phyloP scores from a whole-genome alignment of 2,329 filamentous ascomycete species.

The Dactylellina parvicollis region DNA sequence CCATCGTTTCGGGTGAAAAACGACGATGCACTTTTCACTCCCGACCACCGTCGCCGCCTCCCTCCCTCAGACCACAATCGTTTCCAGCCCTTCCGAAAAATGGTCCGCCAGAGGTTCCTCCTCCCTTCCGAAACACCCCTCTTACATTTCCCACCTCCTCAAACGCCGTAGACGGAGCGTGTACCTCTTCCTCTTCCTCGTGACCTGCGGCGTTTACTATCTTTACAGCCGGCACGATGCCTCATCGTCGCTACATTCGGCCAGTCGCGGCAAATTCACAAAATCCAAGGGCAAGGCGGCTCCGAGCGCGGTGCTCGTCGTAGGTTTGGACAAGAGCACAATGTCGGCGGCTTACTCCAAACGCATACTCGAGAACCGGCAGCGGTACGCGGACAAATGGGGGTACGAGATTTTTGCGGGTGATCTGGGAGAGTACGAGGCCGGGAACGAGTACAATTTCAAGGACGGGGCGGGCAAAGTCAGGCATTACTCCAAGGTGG shows the following conservation, averaged over 20 bases:
- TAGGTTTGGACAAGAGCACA: conserved; percentile 76
- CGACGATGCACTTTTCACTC: conserved; percentile 57
- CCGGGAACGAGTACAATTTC: conserved; percentile 40
- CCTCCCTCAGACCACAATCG: conserved; percentile 26
- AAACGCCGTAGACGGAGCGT: conserved; percentile 55
- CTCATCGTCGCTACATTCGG: neutral
- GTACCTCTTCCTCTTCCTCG: conserved; percentile 55
- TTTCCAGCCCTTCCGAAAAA: conserved; percentile 28
- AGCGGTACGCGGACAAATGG: conserved; percentile 84
- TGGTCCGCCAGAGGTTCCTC: conserved; percentile 47
- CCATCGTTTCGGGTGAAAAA: too few relatives aligned
- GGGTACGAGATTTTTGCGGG: conserved; percentile 65
- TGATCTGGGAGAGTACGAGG: conserved; percentile 22
- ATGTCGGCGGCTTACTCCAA: conserved; percentile 75
- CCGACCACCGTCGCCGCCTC: conserved; percentile 56
- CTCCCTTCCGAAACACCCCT: neutral
- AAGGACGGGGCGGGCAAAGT: conserved; percentile 30
- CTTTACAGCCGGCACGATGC: conserved; percentile 52
- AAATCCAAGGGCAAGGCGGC: conserved; percentile 61
- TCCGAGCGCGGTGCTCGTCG: conserved; percentile 78
- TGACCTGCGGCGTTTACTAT: conserved; percentile 52
- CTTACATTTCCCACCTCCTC: conserved; percentile 28
- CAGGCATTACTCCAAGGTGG: conserved; percentile 18
- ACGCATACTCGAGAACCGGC: conserved; percentile 81
- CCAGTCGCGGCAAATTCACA: conserved; percentile 58